Base-by-base conservation (phyloP, 73 alveolate genomes). In the Uronychia binucleata region DNA sequence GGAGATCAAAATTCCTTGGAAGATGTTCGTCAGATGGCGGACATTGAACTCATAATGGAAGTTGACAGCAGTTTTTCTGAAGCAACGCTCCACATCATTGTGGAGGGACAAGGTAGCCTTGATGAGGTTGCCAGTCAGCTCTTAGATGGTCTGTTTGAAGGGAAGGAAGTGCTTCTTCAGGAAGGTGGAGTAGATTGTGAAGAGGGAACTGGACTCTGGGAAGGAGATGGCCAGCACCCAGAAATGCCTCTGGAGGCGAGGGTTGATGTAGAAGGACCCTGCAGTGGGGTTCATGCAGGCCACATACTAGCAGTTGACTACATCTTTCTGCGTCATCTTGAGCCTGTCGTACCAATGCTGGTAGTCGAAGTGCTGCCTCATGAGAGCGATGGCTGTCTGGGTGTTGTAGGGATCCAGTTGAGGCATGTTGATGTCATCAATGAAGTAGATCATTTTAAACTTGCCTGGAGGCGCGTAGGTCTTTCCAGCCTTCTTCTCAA, bases 231-330 rank as follows among this genome's bases (percentile, higher is more conserved):
- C 95, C 59, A 98, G 94, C 88, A 96, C 91, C 99, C 99, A 98
- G 99, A 99, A 99, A 79, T 99, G 99, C 80, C 99, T 94, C 94
- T 99, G 98, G 85, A 96, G 95, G 32, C 99, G 91, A 74, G 99
- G 99, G 90, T 98, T 98, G 79, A 99, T 98, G 58, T 92, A 96
- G 96, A 99, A 99, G 83, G 99, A 95, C 85, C 99, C 99, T 35
- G 99, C 99, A 0, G 99, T 96, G 31, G 99, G 99, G 89, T 99
- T 99, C 99, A 99, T 99, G 88, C 99, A 96, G 58, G 99, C 99
- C 8, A 96, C 93, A 84, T 96, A 95, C 93, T 97, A 98, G 67
- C 99, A 97, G 96, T 98, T 98, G 87, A 97, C 96, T 88, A 99
- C 97, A 86, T 98, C 99, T 94, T 98, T 99, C 85, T 98, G 96